Evolutionary conservation across 345 rosid genomes (phyloP).

Genomic region (Erysimum cheiranthoides): DNA sequence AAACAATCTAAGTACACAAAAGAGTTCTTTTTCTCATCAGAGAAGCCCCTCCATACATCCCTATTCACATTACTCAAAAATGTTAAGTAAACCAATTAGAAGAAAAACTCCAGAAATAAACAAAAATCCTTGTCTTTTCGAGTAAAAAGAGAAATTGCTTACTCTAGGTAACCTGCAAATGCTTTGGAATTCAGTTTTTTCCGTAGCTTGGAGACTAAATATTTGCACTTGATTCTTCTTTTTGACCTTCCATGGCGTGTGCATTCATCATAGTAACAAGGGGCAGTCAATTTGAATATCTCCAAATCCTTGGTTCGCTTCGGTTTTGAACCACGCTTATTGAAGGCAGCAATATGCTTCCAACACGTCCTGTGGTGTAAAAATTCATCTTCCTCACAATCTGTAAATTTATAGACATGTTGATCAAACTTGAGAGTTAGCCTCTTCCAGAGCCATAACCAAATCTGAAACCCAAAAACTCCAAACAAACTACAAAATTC

Average conservation of each 20-base stretch:
- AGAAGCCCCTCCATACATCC: slow-evolving; percentile 56
- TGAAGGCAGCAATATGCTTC: slow-evolving; percentile 53
- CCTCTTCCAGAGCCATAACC: not conserved
- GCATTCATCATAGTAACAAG: slow-evolving; percentile 56
- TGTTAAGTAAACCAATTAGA: slow-evolving; percentile 15
- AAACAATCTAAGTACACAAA: slow-evolving; percentile 58
- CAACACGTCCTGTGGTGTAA: slow-evolving; percentile 74
- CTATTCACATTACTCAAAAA: slow-evolving; percentile 46
- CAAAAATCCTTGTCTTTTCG: not conserved
- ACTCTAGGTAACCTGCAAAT: slow-evolving; percentile 54
- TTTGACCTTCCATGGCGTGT: slow-evolving; percentile 52
- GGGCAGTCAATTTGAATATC: slow-evolving; percentile 40
- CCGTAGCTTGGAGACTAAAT: slow-evolving; percentile 39
- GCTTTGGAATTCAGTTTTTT: slow-evolving; percentile 48
- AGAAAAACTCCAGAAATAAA: not conserved
- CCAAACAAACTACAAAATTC: not conserved
- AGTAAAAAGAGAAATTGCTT: slow-evolving; percentile 38
- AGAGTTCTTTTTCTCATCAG: slow-evolving; percentile 51
- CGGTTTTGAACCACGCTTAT: slow-evolving; percentile 27
- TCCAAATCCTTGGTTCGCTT: slow-evolving; percentile 42
- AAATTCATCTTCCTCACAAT: slow-evolving; percentile 38
- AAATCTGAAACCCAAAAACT: slow-evolving; percentile 7
- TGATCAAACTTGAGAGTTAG: slow-evolving; percentile 10
- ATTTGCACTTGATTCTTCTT: slow-evolving; percentile 49
- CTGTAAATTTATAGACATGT: not conserved